Percentiles rank a stretch among this genome's conserved stretches.
phyloP scores from a whole-genome alignment of 2,329 filamentous ascomycete species.

The Colletotrichum karsti region DNA sequence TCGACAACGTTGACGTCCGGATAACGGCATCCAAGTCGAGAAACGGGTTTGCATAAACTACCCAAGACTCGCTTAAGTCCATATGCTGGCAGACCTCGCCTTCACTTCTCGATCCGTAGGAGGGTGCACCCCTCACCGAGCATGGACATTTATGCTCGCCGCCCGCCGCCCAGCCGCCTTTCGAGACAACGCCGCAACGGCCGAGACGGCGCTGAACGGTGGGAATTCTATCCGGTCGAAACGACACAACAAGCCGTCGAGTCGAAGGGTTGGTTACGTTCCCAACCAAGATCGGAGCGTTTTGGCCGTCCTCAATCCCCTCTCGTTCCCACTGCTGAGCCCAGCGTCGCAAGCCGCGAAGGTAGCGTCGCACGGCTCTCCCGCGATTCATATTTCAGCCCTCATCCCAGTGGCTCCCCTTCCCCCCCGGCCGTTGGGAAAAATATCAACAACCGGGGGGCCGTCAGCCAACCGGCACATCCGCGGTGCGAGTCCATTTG shows the following conservation, averaged over 20 bases:
- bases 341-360: conserved; percentile 13
- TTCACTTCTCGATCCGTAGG: no score
- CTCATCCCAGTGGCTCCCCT: no score
- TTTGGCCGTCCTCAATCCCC: background rate
- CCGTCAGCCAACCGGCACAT: conserved; percentile 25
- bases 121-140: background rate
- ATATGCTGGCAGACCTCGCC: conserved; percentile 1
- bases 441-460: background rate
- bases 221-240: background rate
- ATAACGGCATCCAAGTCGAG: background rate
- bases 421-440: no score
- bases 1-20: background rate
- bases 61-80: background rate
- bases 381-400: conserved; percentile 24
- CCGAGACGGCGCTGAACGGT: background rate
- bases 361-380: conserved; percentile 13
- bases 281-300: conserved; percentile 7
- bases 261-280: no score
- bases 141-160: background rate
- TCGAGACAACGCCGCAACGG: background rate
- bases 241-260: background rate
- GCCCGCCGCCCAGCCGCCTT: background rate
- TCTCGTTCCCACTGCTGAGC: background rate
- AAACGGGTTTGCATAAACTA: conserved; percentile 3
- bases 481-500: conserved; percentile 26